Evolutionary conservation across 2,329 filamentous ascomycete genomes (phyloP), one percentile per base, ranked within the genome.

Genomic region (Microcyclosporella mali): DNA sequence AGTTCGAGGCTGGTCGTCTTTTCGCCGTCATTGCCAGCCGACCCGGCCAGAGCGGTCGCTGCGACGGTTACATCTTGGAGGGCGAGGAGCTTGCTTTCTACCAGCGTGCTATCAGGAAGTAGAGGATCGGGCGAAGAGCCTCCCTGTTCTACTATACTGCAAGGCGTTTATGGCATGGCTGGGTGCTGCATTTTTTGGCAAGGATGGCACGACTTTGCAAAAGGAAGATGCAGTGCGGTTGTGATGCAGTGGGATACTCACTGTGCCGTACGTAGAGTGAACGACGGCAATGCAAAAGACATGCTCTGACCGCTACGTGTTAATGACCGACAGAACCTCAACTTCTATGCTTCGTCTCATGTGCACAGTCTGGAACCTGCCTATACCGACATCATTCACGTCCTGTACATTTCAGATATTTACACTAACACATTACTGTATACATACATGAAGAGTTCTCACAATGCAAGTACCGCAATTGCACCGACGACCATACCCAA

Each of bases 61-160:
- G 80, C 65, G 92, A 98, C 71, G 92, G 92, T 59, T 98, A 98
- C 79, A 84, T 98, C 71, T 80, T 98, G 59, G 92, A 98, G 84
- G 92, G 92, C 66, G 92, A 98, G 74, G 92, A 98, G 83, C 81
- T 98, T 67, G 88, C 89, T 72, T 98, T 98, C 86, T 98, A 98
- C 88, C 89, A 95, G 84, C 86, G 86, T 78, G 89, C 89, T 77
- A 88, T 97, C 73, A 86, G 92, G 83, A 97, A 95, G 82, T 97
- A 95, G 78, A 79, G 27, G 21, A 31, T n/a, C 4, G 29, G 15
- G 39, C 36, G 30, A 19, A 14, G 28, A 46, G 41, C 37, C 45
- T 49, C 41, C 41, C n/a, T n/a, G n/a, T 47, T 33, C 44, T 32
- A 39, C 35, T 28, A 27, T 37, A 19, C 15, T 30, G 35, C 37